Evolutionary conservation across 768 basidiomycete genomes (phyloP).

Genomic region (Chalciporus sphaerocephalus): DNA sequence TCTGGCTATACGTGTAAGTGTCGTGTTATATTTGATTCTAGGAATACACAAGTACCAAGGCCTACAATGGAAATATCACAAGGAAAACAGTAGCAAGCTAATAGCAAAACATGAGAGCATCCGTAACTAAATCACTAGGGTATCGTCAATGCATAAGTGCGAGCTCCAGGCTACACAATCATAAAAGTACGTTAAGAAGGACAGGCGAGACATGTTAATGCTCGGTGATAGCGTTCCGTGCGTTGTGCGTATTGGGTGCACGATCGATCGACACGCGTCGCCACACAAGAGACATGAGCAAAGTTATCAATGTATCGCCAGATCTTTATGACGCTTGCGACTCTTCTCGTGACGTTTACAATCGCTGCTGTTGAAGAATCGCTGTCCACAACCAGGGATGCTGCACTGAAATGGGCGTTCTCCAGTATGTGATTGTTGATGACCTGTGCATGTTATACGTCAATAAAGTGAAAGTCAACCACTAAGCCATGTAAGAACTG

Average conservation of each 20-base stretch:
- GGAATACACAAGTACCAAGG: not conserved
- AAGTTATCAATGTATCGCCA: slow-evolving; percentile 12
- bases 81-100: no score
- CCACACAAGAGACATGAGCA: slow-evolving; percentile 2
- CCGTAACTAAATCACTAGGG: not conserved
- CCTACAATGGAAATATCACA: not conserved
- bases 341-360: slow-evolving; percentile 34
- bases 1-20: not conserved
- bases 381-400: slow-evolving; percentile 25
- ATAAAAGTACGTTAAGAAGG: no score
- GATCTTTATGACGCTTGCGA: slow-evolving; percentile 28
- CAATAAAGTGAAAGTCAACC: not conserved
- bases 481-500: slow-evolving; percentile 3
- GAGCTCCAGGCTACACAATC: no score
- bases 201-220: no score
- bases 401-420: slow-evolving; percentile 23
- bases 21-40: not conserved
- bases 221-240: not conserved
- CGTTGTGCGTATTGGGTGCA: slow-evolving; percentile 1
- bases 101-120: not conserved
- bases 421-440: slow-evolving; percentile 27
- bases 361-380: slow-evolving; percentile 31
- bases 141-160: not conserved
- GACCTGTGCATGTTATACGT: slow-evolving; percentile 21
- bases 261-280: slow-evolving; percentile 23